These are phyloP conservation scores for Canna indica DNA, from an alignment of 176 grass and related monocot species.

Conservation along the genomic window DNA sequence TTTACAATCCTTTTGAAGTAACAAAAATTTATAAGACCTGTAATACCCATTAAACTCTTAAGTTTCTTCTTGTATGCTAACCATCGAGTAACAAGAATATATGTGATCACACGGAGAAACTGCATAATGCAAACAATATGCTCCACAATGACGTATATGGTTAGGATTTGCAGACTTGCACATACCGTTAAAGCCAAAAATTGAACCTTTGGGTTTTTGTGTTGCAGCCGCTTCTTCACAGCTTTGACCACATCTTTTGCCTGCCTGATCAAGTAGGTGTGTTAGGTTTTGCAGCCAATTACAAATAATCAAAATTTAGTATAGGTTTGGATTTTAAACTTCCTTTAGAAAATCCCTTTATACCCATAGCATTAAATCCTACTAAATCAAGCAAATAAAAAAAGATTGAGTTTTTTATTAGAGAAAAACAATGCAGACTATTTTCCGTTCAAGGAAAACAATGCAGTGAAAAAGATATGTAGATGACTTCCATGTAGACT, in stretches of 20 bases:
- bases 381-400: no score
- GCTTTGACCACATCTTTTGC: constrained; percentile 84
- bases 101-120: neutral
- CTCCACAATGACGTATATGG: neutral
- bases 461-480: no score
- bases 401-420: neutral
- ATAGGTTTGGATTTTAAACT: neutral
- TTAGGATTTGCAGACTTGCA: neutral
- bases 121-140: neutral
- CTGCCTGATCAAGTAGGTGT: constrained; percentile 38
- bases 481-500: no score
- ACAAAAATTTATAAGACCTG: neutral
- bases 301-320: neutral
- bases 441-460: no score
- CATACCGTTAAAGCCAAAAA: constrained; percentile 76
- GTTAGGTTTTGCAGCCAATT: neutral
- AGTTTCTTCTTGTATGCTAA: neutral
- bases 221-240: constrained; percentile 80
- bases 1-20: neutral
- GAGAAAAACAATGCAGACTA: no score
- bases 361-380: neutral
- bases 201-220: constrained; percentile 65
- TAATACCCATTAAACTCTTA: neutral
- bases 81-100: neutral
- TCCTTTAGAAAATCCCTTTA: neutral